A percentile compares a stretch with the other conserved stretches of the same genome.
phyloP scores from a whole-genome alignment of 31 red algal genomes.

The Endocladia muricata region DNA sequence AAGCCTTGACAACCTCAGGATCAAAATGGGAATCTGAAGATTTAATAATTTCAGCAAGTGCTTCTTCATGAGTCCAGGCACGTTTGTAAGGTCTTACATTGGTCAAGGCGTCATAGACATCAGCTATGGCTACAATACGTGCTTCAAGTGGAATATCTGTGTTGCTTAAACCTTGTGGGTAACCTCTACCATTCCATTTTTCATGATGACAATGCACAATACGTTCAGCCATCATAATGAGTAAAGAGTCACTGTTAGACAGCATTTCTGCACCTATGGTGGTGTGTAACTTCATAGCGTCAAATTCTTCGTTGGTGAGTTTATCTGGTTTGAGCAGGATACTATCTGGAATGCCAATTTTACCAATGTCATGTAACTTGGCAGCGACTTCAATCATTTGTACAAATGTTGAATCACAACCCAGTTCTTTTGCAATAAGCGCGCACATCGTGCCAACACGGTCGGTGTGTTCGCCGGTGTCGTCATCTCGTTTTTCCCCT shows the following conservation, averaged over 20 bases:
- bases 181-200: no score
- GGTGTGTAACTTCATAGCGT: neutral
- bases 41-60: neutral
- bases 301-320: neutral
- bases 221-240: no score
- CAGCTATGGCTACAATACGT: neutral
- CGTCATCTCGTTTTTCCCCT: no score
- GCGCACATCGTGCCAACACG: no score
- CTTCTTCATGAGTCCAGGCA: neutral
- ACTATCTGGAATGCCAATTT: constrained; percentile 14
- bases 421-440: no score
- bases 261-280: constrained; percentile 5
- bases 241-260: no score
- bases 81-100: neutral
- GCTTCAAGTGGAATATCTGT: constrained; percentile 11
- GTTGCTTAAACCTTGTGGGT: no score
- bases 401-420: no score
- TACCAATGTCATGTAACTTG: constrained; percentile 7
- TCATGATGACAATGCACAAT: no score
- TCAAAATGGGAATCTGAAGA: neutral
- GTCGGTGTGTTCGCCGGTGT: no score
- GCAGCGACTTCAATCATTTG: no score
- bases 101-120: constrained; percentile 18
- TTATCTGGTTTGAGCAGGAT: neutral
- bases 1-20: constrained; percentile 2